phyloP scores from a whole-genome alignment of 139 green algal genomes.

The Micractinium conductrix region DNA sequence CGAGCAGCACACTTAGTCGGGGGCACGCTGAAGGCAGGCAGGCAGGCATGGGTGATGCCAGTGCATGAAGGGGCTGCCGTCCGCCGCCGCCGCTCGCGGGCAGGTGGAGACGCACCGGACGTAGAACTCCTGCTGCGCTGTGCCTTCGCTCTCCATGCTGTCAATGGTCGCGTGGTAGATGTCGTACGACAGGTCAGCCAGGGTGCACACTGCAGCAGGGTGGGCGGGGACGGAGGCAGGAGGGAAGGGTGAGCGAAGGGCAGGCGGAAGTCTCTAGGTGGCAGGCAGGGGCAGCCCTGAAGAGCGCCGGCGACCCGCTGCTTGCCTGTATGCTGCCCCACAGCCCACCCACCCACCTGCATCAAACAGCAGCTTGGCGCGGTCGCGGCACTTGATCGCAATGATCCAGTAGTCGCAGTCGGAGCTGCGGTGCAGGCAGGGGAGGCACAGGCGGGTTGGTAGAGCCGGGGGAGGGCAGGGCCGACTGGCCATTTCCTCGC shows the following conservation, averaged over 20 bases:
- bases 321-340: background rate
- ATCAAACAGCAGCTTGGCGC: slow-evolving; percentile 89
- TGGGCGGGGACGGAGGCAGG: too few species aligned
- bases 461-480: too few species aligned
- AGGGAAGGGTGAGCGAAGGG: background rate
- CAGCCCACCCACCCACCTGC: slow-evolving; percentile 27
- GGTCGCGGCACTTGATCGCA: slow-evolving; percentile 84
- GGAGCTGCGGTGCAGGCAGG: background rate
- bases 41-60: background rate
- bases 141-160: slow-evolving; percentile 25
- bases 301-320: background rate
- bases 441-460: background rate
- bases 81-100: background rate
- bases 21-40: background rate
- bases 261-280: background rate
- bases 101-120: slow-evolving; percentile 38
- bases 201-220: slow-evolving; percentile 67
- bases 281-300: background rate
- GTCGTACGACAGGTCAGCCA: slow-evolving; percentile 94
- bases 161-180: slow-evolving; percentile 96
- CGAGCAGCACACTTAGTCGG: background rate
- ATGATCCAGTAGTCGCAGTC: slow-evolving; percentile 88
- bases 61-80: too few species aligned
- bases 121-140: slow-evolving; percentile 81
- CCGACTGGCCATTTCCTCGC: too few species aligned